Evolutionary conservation across 2,329 filamentous ascomycete species (phyloP), one percentile per base, ranked within the genome.

Genomic region (Penicillium sp.): DNA sequence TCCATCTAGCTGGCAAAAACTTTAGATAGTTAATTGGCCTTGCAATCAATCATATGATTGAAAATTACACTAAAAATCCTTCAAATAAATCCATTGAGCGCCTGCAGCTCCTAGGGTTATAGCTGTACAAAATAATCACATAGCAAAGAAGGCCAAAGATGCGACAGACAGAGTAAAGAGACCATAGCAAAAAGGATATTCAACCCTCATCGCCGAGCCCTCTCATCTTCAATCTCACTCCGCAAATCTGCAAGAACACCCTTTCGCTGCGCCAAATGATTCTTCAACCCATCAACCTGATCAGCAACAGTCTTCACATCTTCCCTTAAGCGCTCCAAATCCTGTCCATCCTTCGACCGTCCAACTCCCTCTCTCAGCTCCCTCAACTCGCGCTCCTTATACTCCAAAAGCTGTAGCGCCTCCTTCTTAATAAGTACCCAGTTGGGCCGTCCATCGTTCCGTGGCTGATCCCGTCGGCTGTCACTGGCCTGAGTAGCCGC

Each of bases 391-490:
- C 88, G 70, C 86, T 86, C 73, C 85, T 99, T 99, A 76, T 96
- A 98, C 71, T 99, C 95, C 44, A 99, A 81, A 75, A 99, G 77
- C 78, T 96, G 91, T 75, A 98, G 92, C 47, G 97, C 81, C 78
- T 99, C 95, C 62, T 93, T 84, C 83, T 97, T 98, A 55, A 98
- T 91, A 42, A 99, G 82, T 37, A 92, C 91, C 44, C 93, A 93
- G 77, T 92, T 96, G 25, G 86, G 89, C 63, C 92, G 87, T 46
- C 92, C 78, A 84, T 86, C 66, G 82, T 85, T 64, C 83, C 83
- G 69, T 77, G 64, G 70, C 70, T 79, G 67, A 74, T 81, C 74
- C 47, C 81, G 82, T 56, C 85, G 82, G 59, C 85, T 84, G 67
- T 89, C 85, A 0, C 88, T 87, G 44, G 87, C 85, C 56, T 87